Conservation (phyloP, 257 asterid species). For the Salvia splendens region DNA sequence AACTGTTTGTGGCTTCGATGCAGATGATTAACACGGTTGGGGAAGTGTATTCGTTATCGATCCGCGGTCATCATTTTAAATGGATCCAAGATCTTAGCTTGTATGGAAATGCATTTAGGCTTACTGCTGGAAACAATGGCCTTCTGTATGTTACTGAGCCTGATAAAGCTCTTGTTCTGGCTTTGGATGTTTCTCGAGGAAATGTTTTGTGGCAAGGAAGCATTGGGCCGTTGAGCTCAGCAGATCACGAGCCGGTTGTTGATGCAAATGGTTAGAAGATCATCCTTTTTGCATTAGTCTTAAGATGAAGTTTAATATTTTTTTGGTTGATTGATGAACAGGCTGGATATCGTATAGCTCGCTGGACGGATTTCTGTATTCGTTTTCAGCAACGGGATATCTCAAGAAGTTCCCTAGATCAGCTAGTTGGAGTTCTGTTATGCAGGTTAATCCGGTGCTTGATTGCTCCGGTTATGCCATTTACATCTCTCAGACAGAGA, state of each 20-base stretch:
- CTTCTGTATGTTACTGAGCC: conserved; percentile 61
- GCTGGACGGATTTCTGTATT: conserved; percentile 81
- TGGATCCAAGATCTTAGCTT: conserved; percentile 89
- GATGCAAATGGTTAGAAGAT: conserved; percentile 67
- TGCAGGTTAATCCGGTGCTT: conserved; percentile 71
- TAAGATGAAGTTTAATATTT: not conserved
- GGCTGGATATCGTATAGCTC: conserved; percentile 97
- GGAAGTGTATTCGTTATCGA: conserved; percentile 78
- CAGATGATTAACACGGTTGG: conserved; percentile 77
- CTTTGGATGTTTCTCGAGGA: conserved; percentile 75
- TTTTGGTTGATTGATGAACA: conserved; percentile 39
- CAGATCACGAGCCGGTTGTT: conserved; percentile 72
- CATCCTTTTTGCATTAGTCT: not conserved
- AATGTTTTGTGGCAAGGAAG: conserved; percentile 67
- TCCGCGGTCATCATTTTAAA: conserved; percentile 70
- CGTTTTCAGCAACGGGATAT: conserved; percentile 74
- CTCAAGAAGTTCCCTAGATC: conserved; percentile 58
- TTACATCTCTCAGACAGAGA: conserved; percentile 66
- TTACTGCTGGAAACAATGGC: conserved; percentile 83
- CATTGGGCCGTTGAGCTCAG: conserved; percentile 67
- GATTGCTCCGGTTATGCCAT: conserved; percentile 88
- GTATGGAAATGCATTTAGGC: conserved; percentile 45
- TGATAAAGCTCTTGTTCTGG: conserved; percentile 48
- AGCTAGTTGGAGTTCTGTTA: conserved; percentile 46
- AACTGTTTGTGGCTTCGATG: conserved; percentile 23